Base-by-base conservation (phyloP, 352 stramenopile species). In the Stephanocyclus meneghinianus region DNA sequence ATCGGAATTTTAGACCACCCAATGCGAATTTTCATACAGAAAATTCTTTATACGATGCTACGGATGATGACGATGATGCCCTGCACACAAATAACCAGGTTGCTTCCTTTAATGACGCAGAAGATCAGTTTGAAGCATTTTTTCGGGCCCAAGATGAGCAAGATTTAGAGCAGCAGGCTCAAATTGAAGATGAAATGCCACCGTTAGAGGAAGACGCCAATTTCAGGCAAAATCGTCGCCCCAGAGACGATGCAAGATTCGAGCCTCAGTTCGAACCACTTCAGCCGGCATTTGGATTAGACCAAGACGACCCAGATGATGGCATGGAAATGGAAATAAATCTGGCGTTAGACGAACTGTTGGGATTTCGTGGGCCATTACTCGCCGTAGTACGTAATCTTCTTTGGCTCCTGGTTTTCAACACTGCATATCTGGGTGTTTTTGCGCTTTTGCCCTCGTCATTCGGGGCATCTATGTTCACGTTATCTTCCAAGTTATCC, bases 381-480 rank as follows among this genome's bases (percentile, higher is more conserved):
- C 84, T 95, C 57, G 93, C 97, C 30, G 83, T 99, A 5, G 93
- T 98, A 71, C 94, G 96, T 26, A 99, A 99, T 76, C 91, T 98
- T 3, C 95, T 97, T 59, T 99, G 96, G 96, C 86, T 99, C 2
- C 71, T 99, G 40, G 95, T 96, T 10, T 99, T 99, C 87, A 98
- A 98, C 79, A 97, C 96, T 13, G 94, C 96, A 0, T 99, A 98
- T 81, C 87, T 99, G 1, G 96, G 95, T 6, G 86, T 98, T 62
- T 98, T 98, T 66, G 94, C 94, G 4, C 98, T 98, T 79, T 95
- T 98, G 29, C 97, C 97, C 51, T 98, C 96, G 75, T 96, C 93
- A 4, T 84, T 98, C 7, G 97, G 97, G 45, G 35, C 47, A 51
- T 69, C 48, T 10, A 50, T 84, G 0, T 72, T 60, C 64, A 13